Base-by-base conservation (phyloP, 1,284 basidiomycete genomes). In the Pterulicium gracile region DNA sequence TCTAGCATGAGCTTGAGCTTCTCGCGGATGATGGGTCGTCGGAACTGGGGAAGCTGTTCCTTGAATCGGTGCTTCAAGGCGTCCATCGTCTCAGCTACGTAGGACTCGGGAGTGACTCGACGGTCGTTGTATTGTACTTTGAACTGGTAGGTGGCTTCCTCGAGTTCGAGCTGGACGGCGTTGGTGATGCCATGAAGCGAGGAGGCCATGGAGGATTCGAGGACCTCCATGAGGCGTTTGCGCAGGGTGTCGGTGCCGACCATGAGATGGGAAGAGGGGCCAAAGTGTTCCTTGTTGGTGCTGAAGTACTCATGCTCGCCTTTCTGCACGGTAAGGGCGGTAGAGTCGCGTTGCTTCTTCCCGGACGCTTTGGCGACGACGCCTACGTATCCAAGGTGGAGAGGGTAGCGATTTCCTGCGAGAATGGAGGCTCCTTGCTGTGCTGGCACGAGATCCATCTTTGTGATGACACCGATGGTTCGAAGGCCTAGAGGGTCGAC, bases 111-210 rank as follows among this genome's bases (percentile, higher is more conserved):
- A 0, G 89, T 88, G 54, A 98, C 89, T 20, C 88, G 78, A 17
- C 92, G 81, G 65, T 99, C 96, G 61, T 99, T 98, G 72, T 98
- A 99, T 63, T 98, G 92, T 0, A 98, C 94, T 65, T 99, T 99
- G 79, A 98, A 98, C 63, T 98, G 94, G 63, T 99, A 99, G 21
- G 82, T 83, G 1, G 95, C 85, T 58, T 98, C 95, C 63, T 98
- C 95, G 12, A 98, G 76, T 63, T 98, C 96, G 24, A 96, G 78
- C 58, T 96, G 93, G 3, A 98, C 95, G 1, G 91, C 90, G 60
- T 97, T 97, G 45, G 91, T 90, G 60, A 99, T 97, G 1, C 88
- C 84, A 57, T 98, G 91, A 7, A 99, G 72, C 35, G 90, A 93
- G 0, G 88, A 87, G 0, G 93, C 89, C 95, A 99, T 98, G 36